phyloP scores from a whole-genome alignment of 2,329 filamentous ascomycete species.

The Exophiala xenobiotica region DNA sequence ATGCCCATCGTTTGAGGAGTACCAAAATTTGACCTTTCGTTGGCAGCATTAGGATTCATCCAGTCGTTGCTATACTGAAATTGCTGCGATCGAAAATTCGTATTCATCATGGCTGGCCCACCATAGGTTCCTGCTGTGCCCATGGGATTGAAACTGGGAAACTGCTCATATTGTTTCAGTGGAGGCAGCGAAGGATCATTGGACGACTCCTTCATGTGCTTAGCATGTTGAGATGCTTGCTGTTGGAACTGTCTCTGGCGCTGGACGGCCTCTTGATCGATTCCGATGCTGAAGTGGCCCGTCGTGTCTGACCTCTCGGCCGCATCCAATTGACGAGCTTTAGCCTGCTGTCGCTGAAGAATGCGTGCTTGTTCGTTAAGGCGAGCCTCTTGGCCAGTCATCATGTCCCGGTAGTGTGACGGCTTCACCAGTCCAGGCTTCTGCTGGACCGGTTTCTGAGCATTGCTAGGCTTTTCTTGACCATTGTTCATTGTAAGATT shows the following conservation, averaged over 20 bases:
- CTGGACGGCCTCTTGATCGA: constrained; percentile 28
- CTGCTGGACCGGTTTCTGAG: too few relatives aligned
- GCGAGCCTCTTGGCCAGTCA: constrained; percentile 28
- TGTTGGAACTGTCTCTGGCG: constrained; percentile 31
- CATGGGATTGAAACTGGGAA: constrained; percentile 13
- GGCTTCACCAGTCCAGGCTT: constrained; percentile 18
- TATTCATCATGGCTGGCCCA: constrained; percentile 15
- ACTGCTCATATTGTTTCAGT: constrained; percentile 22
- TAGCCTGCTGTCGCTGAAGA: constrained; percentile 29
- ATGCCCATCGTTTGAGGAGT: constrained; percentile 14
- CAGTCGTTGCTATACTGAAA: constrained; percentile 29
- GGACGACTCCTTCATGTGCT: constrained; percentile 27
- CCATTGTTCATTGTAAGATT: constrained; percentile 21
- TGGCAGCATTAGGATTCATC: constrained; percentile 22
- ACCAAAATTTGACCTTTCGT: constrained; percentile 9
- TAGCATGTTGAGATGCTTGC: constrained; percentile 29
- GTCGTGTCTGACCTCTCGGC: constrained; percentile 7
- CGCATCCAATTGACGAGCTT: constrained; percentile 24
- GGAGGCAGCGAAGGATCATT: constrained; percentile 26
- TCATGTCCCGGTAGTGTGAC: constrained; percentile 26
- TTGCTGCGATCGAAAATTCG: constrained; percentile 18
- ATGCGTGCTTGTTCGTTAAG: constrained; percentile 31
- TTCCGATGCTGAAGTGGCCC: constrained; percentile 20
- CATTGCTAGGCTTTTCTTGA: constrained; percentile 18
- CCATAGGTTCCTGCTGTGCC: constrained; percentile 11